These are phyloP conservation scores for Arthrocladium fulminans DNA, from an alignment of 2,329 filamentous ascomycete species.

Conservation along the genomic window DNA sequence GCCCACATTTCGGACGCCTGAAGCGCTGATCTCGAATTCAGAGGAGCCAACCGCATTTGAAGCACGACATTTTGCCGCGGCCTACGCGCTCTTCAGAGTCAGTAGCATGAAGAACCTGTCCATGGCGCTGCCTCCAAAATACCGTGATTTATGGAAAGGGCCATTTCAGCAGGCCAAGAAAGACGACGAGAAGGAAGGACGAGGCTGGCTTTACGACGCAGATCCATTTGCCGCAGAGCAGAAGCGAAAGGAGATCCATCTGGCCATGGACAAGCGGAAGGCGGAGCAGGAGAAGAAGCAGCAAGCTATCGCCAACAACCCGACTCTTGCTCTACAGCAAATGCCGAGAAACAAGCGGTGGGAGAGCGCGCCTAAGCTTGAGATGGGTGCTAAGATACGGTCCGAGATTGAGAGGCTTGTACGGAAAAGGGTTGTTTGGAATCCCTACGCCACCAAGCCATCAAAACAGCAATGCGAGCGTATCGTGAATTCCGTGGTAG, in stretches of 20 bases:
- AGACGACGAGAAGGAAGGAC: slow-evolving; percentile 66
- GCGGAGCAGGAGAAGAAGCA: slow-evolving; percentile 55
- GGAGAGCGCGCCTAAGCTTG: slow-evolving; percentile 78
- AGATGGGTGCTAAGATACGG: slow-evolving; percentile 78
- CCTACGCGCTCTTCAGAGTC: slow-evolving; percentile 82
- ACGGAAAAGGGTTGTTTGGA: slow-evolving; percentile 74
- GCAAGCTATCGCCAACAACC: slow-evolving; percentile 24
- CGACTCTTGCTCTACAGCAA: slow-evolving; percentile 5
- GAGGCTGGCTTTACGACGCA: slow-evolving; percentile 85
- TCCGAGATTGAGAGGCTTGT: slow-evolving; percentile 71
- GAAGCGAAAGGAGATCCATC: slow-evolving; percentile 72
- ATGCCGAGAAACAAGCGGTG: slow-evolving; percentile 57
- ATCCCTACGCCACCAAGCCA: slow-evolving; percentile 65
- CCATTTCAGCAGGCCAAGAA: slow-evolving; percentile 76
- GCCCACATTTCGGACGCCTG: slow-evolving; percentile 73
- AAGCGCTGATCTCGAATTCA: slow-evolving; percentile 65
- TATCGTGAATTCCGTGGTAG: slow-evolving; percentile 64
- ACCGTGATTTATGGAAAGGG: slow-evolving; percentile 81
- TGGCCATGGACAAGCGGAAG: slow-evolving; percentile 67
- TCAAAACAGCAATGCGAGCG: slow-evolving; percentile 45
- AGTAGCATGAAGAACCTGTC: slow-evolving; percentile 95
- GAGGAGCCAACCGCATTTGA: slow-evolving; percentile 73
- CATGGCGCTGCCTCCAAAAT: slow-evolving; percentile 84
- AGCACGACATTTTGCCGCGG: slow-evolving; percentile 85
- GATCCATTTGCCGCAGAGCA: slow-evolving; percentile 74